These are phyloP conservation scores for Amphirosellinia nigrospora DNA, from an alignment of 495 filamentous ascomycete species.

Conservation along the genomic window DNA sequence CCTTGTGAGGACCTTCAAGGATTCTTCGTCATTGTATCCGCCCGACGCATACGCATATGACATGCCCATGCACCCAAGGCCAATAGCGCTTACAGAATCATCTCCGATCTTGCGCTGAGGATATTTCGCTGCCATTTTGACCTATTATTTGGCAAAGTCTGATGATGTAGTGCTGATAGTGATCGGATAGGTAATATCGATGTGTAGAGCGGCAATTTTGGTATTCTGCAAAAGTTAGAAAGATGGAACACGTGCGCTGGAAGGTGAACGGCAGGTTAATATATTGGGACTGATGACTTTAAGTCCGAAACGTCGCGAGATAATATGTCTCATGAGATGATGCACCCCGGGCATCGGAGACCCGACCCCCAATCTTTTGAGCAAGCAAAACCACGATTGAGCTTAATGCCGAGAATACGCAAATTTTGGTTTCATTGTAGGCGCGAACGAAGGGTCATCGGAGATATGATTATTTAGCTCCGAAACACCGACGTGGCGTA, in stretches of 20 bases:
- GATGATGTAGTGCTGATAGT: background rate
- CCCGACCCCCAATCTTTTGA: background rate
- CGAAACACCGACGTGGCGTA: background rate
- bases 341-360: background rate
- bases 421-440: background rate
- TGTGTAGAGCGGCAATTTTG: background rate
- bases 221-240: background rate
- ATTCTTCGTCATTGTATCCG: slow-evolving; percentile 45
- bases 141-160: background rate
- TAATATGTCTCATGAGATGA: background rate
- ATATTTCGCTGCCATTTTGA: slow-evolving; percentile 32
- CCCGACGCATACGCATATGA: slow-evolving; percentile 34
- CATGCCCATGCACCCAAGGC: slow-evolving; percentile 53
- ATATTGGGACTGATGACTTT: background rate
- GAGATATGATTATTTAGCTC: background rate
- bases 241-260: too few species aligned
- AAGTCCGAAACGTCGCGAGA: slow-evolving; percentile 16
- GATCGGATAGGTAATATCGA: background rate
- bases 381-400: background rate
- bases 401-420: background rate
- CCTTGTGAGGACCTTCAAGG: slow-evolving; percentile 42
- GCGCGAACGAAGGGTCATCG: background rate
- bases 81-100: slow-evolving; percentile 45
- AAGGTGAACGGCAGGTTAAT: background rate
- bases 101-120: slow-evolving; percentile 50